Base-by-base conservation (phyloP, 495 filamentous ascomycete genomes). In the Pseudevernia furfuracea region DNA sequence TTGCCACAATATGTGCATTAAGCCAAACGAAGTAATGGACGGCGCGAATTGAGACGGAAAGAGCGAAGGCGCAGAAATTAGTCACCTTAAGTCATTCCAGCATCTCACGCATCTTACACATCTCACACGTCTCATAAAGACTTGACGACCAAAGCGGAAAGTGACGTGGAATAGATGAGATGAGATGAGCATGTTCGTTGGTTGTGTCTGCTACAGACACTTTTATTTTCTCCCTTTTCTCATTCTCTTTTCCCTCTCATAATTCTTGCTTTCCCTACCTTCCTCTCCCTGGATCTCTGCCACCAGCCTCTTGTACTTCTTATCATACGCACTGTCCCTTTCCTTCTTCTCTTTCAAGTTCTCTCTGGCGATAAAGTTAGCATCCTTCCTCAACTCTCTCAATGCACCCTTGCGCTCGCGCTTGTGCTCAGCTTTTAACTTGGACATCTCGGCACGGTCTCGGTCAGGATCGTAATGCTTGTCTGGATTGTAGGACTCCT, bases 261-360 rank as follows among this genome's bases (percentile, higher is more conserved):
- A 97, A 61, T 81, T 84, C 77, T 97, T 97, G 61, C 80, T 82
- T 71, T 92, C 93, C 64, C 80, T 78, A 1, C 92, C 94, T 74
- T 96, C 94, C 76, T 96, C 89, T 65, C 87, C 90, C 75, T 97
- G 91, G 71, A 99, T 96, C 81, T 96, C 91, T 28, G 92, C 91
- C 67, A 96, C 85, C 62, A 98, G 79, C 67, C 86, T 83, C 82
- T 88, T 89, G 80, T 91, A 94, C 84, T 97, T 97, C 79, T 87
- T 85, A 79, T 97, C 92, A 82, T 97, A 96, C 67, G 87, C 90
- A 57, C 77, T 81, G 77, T 96, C 93, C 77, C 81, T 85, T 77
- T 89, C 90, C 82, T 90, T 96, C 86, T 97, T 96, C 78, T 95
- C 83, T 73, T 82, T 80, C 72, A 99, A 77, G 73, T 88, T 86